phyloP scores from a whole-genome alignment of 306 rosid genomes.

The cucumber (Cucumis sativus) region Cucumber_9930_V3 NC_026659.2:3119001-3119500 shows the following conservation, averaged over 20 bases:
- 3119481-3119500: not conserved
- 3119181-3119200: not conserved
- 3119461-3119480: not conserved
- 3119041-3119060: slow-evolving; percentile 8
- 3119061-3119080: slow-evolving; percentile 22
- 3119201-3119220: slow-evolving; percentile 19
- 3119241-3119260: slow-evolving; percentile 22
- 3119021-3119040: slow-evolving; percentile 25
- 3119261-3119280: slow-evolving; percentile 27
- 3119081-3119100: slow-evolving; percentile 17
- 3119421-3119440: slow-evolving; percentile 26
- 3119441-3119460: not conserved
- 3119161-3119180: not conserved
- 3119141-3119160: slow-evolving; percentile 17
- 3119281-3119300: slow-evolving; percentile 30
- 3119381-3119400: slow-evolving; percentile 34
- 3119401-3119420: slow-evolving; percentile 13
- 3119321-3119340: slow-evolving; percentile 29
- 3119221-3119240: slow-evolving; percentile 39
- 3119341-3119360: slow-evolving; percentile 24
- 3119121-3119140: slow-evolving; percentile 36
- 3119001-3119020: not conserved
- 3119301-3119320: slow-evolving; percentile 21
- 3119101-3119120: slow-evolving; percentile 22
- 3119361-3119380: slow-evolving; percentile 30